phyloP scores from a whole-genome alignment of 2,329 filamentous ascomycete species.

The Chaetomiaceae sp. region DNA sequence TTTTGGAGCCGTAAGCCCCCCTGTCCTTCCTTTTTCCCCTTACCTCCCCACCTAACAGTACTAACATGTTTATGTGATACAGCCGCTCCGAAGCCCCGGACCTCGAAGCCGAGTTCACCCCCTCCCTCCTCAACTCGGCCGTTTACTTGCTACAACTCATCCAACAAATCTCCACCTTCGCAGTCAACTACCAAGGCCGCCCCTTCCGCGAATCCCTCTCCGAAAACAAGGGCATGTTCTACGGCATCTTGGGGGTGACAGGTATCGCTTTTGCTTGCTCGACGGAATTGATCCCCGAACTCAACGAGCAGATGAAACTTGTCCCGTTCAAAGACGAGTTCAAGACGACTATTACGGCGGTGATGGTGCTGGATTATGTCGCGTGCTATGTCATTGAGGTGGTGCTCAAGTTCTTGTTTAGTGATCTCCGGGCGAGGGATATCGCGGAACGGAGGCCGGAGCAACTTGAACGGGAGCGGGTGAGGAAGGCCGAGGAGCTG shows the following conservation, averaged over 20 bases:
- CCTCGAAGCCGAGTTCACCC: conserved; percentile 89
- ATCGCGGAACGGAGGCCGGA: conserved; percentile 84
- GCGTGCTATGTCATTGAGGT: conserved; percentile 88
- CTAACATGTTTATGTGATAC: background rate
- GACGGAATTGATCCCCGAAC: conserved; percentile 89
- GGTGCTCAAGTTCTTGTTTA: conserved; percentile 77
- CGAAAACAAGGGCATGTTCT: conserved; percentile 98
- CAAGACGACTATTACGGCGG: conserved; percentile 74
- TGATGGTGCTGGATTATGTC: conserved; percentile 84
- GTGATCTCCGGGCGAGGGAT: conserved; percentile 88
- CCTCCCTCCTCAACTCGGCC: conserved; percentile 91
- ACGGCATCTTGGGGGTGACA: conserved; percentile 84
- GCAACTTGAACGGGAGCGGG: conserved; percentile 72
- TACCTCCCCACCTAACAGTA: conserved; percentile 28
- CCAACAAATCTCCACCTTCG: conserved; percentile 97
- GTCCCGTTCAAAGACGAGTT: conserved; percentile 88
- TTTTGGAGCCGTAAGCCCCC: conserved; percentile 68
- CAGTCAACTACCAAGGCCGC: conserved; percentile 98
- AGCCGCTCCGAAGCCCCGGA: conserved; percentile 63
- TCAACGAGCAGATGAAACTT: conserved; percentile 88
- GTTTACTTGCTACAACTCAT: conserved; percentile 97
- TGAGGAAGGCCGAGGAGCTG: conserved; percentile 59
- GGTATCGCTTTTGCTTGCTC: conserved; percentile 91
- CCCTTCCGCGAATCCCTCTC: conserved; percentile 95
- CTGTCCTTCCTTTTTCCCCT: background rate